A percentile compares a stretch with the other conserved stretches of the same genome.
Conservation (phyloP, 2,329 filamentous ascomycete species). For the Drechslerella coelobrocha region DNA sequence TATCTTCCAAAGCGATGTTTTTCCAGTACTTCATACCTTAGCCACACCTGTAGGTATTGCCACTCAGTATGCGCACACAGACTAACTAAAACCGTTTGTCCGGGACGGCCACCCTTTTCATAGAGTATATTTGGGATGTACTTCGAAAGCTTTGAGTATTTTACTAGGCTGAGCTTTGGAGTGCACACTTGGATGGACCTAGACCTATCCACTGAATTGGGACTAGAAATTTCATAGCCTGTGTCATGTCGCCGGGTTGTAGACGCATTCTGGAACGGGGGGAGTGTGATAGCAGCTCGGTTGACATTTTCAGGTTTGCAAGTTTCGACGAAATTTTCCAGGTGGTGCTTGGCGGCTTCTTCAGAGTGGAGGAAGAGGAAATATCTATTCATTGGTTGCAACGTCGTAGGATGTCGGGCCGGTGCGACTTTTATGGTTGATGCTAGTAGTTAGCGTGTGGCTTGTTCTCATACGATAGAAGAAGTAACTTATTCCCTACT, state of each 20-base stretch:
- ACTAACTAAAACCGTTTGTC: conserved; percentile 18
- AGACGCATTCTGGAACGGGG: conserved; percentile 17
- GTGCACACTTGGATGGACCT: conserved; percentile 8
- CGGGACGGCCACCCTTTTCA: conserved; percentile 16
- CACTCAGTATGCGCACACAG: conserved; percentile 29
- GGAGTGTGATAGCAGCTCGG: conserved; percentile 19
- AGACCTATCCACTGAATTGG: conserved; percentile 7
- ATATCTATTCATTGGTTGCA: conserved; percentile 22
- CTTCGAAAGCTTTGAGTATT: conserved; percentile 6
- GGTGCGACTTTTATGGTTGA: conserved; percentile 12
- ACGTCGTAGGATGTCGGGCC: conserved; percentile 7
- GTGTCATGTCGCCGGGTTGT: background rate
- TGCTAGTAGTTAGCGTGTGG: background rate
- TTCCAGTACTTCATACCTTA: conserved; percentile 30
- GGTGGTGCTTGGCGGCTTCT: conserved; percentile 20
- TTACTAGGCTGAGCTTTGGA: conserved; percentile 13
- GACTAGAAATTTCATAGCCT: no score
- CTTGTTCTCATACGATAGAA: background rate
- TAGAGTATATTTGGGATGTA: conserved; percentile 27
- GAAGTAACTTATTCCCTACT: background rate
- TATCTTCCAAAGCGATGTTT: conserved; percentile 37
- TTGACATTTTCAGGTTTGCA: background rate
- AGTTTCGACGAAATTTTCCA: conserved; percentile 17
- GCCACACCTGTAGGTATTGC: conserved; percentile 32
- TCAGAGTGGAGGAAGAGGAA: conserved; percentile 33